Evolutionary conservation across 495 filamentous ascomycete species (phyloP).

Genomic region (Parmelia sp.): DNA sequence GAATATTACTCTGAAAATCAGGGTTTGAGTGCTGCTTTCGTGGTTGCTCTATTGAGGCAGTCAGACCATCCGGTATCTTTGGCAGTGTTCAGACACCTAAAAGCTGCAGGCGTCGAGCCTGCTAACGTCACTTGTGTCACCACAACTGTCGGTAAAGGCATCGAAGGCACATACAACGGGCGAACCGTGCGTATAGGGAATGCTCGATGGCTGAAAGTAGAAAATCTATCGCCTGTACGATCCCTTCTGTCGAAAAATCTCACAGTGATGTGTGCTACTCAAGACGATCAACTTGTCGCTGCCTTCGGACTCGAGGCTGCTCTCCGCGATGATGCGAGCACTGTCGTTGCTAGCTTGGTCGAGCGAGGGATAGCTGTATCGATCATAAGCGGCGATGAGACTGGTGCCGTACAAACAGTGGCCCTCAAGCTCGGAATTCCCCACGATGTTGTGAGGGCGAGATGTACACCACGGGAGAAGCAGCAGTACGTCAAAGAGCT

Average conservation of each 20-base stretch:
- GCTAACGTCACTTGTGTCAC: not conserved
- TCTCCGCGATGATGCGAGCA: constrained; percentile 50
- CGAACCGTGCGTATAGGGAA: constrained; percentile 52
- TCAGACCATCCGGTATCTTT: constrained; percentile 65
- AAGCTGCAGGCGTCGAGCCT: constrained; percentile 25
- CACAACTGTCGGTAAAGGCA: constrained; percentile 41
- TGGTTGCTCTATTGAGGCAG: constrained; percentile 45
- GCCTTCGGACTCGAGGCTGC: constrained; percentile 55
- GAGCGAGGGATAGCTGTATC: constrained; percentile 52
- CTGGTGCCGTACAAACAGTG: constrained; percentile 49
- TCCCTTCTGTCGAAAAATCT: constrained; percentile 40
- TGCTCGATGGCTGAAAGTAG: constrained; percentile 51
- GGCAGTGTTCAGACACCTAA: constrained; percentile 49
- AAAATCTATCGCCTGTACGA: constrained; percentile 37
- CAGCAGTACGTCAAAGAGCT: constrained; percentile 50
- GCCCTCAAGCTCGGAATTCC: constrained; percentile 51
- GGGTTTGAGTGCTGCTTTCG: constrained; percentile 27
- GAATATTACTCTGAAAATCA: constrained; percentile 24
- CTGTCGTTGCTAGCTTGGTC: constrained; percentile 45
- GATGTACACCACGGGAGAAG: constrained; percentile 58
- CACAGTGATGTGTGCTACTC: constrained; percentile 58
- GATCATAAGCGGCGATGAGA: constrained; percentile 66
- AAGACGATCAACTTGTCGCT: constrained; percentile 44
- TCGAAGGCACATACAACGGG: constrained; percentile 27
- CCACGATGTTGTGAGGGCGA: constrained; percentile 37